phyloP scores from a whole-genome alignment of 345 rosid species.

The Toxicodendron radicans region DNA sequence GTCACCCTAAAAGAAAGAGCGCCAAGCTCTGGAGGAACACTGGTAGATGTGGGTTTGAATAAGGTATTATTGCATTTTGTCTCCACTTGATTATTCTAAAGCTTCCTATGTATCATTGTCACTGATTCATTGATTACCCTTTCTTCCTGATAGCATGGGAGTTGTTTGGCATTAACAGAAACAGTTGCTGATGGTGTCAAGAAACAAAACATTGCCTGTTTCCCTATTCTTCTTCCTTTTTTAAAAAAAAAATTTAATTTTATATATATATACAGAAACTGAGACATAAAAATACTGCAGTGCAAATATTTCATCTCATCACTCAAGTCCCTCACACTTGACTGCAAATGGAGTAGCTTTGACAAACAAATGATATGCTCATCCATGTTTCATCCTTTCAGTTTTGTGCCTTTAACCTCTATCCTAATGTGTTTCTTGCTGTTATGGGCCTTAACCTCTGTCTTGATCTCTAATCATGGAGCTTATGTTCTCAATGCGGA shows the following conservation, averaged over 20 bases:
- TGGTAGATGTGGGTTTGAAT: slow-evolving; percentile 87
- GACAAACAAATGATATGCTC: not conserved
- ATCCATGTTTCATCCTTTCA: not conserved
- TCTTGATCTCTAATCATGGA: not conserved
- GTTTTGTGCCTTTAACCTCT: not conserved
- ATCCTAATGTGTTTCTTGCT: not conserved
- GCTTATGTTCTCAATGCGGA: not conserved
- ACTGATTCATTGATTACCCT: not conserved
- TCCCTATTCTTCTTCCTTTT: not conserved
- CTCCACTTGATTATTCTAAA: not conserved
- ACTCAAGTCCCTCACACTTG: not conserved
- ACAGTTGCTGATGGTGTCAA: not conserved
- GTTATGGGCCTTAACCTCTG: not conserved
- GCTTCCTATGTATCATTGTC: not conserved
- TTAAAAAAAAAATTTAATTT: too few relatives aligned
- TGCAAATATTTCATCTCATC: not conserved
- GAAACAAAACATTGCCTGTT: not conserved
- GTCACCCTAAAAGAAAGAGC: slow-evolving; percentile 61
- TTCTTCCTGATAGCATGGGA: too few relatives aligned
- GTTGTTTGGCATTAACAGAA: not conserved
- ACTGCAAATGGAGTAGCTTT: not conserved
- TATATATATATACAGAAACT: not conserved
- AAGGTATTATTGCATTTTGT: slow-evolving; percentile 48
- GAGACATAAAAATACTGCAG: not conserved
- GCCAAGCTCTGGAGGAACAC: slow-evolving; percentile 45